A percentile compares a stretch with the other conserved stretches of the same genome.
Evolutionary conservation across 371 early-diverging fungal genomes (phyloP).

Genomic region (Syncephalis plumigaleata): DNA sequence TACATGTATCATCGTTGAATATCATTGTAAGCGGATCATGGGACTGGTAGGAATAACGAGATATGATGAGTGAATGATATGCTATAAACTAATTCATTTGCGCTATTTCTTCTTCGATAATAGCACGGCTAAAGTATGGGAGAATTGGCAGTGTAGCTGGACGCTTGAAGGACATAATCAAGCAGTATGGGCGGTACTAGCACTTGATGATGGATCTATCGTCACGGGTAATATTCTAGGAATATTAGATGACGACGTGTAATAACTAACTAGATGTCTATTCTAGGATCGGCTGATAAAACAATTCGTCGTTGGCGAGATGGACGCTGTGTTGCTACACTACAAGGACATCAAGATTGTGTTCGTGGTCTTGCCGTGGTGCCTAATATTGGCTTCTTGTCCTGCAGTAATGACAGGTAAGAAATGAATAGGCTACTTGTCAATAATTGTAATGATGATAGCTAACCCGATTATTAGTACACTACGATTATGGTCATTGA

Average conservation of each 20-base stretch:
- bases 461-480: slow-evolving; percentile 29
- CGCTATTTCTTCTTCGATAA: slow-evolving; percentile 5
- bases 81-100: slow-evolving; percentile 7
- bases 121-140: slow-evolving; percentile 83
- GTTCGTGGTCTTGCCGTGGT: slow-evolving; percentile 64
- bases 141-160: slow-evolving; percentile 39
- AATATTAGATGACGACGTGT: neutral
- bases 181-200: slow-evolving; percentile 85
- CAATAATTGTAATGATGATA: no score
- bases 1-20: slow-evolving; percentile 44
- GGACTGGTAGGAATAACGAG: slow-evolving; percentile 76
- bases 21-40: slow-evolving; percentile 84
- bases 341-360: slow-evolving; percentile 79
- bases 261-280: neutral
- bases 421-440: no score
- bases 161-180: slow-evolving; percentile 67
- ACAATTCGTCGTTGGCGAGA: slow-evolving; percentile 74
- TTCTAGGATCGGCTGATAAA: slow-evolving; percentile 81
- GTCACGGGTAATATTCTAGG: slow-evolving; percentile 57
- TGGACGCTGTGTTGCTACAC: slow-evolving; percentile 44
- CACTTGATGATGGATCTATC: slow-evolving; percentile 42
- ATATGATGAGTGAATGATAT: neutral
- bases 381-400: slow-evolving; percentile 52
- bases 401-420: slow-evolving; percentile 82
- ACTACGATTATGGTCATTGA: slow-evolving; percentile 61